Percentiles rank a stretch among this genome's conserved stretches.
phyloP scores from a whole-genome alignment of 768 basidiomycete genomes.

The Chalciporus sphaerocephalus region DNA sequence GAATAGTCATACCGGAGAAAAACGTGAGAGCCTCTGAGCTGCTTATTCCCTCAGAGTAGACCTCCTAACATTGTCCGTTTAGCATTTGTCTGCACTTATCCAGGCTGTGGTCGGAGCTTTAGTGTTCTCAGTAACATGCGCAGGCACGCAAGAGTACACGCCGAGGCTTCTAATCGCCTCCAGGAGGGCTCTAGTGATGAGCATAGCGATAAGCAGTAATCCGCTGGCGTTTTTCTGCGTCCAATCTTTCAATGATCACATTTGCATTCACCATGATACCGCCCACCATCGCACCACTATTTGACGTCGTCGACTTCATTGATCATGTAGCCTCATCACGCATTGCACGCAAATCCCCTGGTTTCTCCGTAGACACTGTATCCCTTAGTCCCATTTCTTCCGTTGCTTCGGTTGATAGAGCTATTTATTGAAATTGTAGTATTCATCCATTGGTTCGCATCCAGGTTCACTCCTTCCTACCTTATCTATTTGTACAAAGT shows the following conservation, averaged over 20 bases:
- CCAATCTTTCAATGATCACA: slow-evolving; percentile 8
- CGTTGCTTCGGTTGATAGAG: neutral
- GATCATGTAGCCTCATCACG: slow-evolving; percentile 10
- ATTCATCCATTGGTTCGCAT: slow-evolving; percentile 17
- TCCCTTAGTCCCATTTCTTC: slow-evolving; percentile 8
- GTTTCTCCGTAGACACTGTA: slow-evolving; percentile 12
- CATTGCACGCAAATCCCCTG: slow-evolving; percentile 5
- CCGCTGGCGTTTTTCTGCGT: slow-evolving; percentile 14
- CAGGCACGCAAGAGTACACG: slow-evolving; percentile 74
- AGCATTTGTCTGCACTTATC: slow-evolving; percentile 75
- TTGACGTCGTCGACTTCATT: neutral
- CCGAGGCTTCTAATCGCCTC: slow-evolving; percentile 29
- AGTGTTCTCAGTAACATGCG: slow-evolving; percentile 90
- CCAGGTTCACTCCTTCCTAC: slow-evolving; percentile 1
- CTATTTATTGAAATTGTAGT: slow-evolving; percentile 21
- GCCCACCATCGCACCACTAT: slow-evolving; percentile 3
- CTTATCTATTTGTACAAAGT: slow-evolving; percentile 17
- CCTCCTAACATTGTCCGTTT: slow-evolving; percentile 4
- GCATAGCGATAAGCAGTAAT: slow-evolving; percentile 36
- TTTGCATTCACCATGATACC: slow-evolving; percentile 5
- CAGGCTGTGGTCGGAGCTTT: slow-evolving; percentile 75
- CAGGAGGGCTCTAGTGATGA: slow-evolving; percentile 45
- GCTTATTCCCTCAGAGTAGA: slow-evolving; percentile 13
- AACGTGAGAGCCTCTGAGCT: slow-evolving; percentile 50
- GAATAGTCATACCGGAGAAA: slow-evolving; percentile 82